A percentile compares a stretch with the other conserved stretches of the same genome.
Evolutionary conservation across 768 basidiomycete species (phyloP).

Genomic region (Albatrellus ellisii): DNA sequence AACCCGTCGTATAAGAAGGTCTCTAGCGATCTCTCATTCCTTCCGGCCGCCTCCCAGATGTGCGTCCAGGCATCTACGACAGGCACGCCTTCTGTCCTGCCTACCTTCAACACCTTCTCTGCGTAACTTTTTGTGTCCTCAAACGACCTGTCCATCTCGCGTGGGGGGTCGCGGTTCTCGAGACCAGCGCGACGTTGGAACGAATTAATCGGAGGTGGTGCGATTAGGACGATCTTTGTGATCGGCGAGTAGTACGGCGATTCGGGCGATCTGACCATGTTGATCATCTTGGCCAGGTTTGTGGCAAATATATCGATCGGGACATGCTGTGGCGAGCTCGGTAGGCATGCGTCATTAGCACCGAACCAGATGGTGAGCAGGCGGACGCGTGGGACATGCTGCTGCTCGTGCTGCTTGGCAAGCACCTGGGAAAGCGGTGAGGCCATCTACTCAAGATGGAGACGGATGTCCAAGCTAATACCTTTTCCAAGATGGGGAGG

Average conservation of each 20-base stretch:
- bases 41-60: constrained; percentile 64
- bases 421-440: too few relatives aligned
- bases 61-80: constrained; percentile 65
- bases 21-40: constrained; percentile 37
- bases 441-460: too few relatives aligned
- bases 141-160: constrained; percentile 45
- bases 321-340: constrained; percentile 60
- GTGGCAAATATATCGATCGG: constrained; percentile 48
- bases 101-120: constrained; percentile 52
- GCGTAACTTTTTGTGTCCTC: constrained; percentile 57
- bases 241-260: constrained; percentile 56
- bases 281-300: constrained; percentile 53
- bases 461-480: constrained; percentile 16
- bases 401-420: constrained; percentile 34
- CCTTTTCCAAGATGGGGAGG: constrained; percentile 68
- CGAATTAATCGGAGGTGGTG: constrained; percentile 74
- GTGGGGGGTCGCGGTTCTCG: constrained; percentile 34
- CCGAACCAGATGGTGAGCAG: constrained; percentile 86
- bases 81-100: constrained; percentile 36
- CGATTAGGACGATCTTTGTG: constrained; percentile 70
- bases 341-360: constrained; percentile 72
- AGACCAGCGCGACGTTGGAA: constrained; percentile 40
- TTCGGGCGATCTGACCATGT: constrained; percentile 43
- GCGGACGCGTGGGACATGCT: constrained; percentile 43
- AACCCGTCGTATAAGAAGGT: constrained; percentile 61